Percentiles rank a stretch among this genome's conserved stretches.
Evolutionary conservation across 1,139 yeast species (phyloP).

Genomic region (Hemisphaericaspora subhashii): DNA sequence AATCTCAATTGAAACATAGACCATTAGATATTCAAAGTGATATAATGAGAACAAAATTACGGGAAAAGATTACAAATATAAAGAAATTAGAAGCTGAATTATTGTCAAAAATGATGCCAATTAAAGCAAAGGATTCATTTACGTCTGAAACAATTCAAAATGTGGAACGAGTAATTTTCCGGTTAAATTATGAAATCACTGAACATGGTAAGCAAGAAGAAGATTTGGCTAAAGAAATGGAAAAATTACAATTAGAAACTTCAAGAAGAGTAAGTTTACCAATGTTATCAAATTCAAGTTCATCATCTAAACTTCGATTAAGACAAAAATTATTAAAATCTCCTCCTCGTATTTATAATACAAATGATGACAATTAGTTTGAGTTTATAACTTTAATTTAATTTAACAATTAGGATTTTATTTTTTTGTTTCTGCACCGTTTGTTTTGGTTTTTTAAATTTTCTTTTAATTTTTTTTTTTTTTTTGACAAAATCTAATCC

Average conservation of each 20-base stretch:
- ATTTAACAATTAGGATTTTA: too few relatives aligned
- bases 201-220: slow-evolving; percentile 17
- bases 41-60: slow-evolving; percentile 18
- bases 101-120: slow-evolving; percentile 24
- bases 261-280: neutral
- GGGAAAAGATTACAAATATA: slow-evolving; percentile 20
- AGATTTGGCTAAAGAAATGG: slow-evolving; percentile 13
- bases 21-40: slow-evolving; percentile 27
- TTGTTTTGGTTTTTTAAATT: too few relatives aligned
- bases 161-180: slow-evolving; percentile 23
- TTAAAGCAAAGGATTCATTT: slow-evolving; percentile 22
- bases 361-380: too few relatives aligned
- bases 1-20: slow-evolving; percentile 13
- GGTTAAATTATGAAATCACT: slow-evolving; percentile 21
- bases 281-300: neutral
- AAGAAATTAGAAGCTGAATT: slow-evolving; percentile 20
- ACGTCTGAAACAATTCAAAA: slow-evolving; percentile 19
- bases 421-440: too few relatives aligned
- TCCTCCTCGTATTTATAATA: too few relatives aligned
- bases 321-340: slow-evolving; percentile 1
- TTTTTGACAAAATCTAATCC: too few relatives aligned
- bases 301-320: neutral
- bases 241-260: slow-evolving; percentile 5
- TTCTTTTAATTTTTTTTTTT: too few relatives aligned
- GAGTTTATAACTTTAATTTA: too few relatives aligned